Evolutionary conservation across 2,329 filamentous ascomycete species (phyloP).

Genomic region (Fusarium pilosicola): DNA sequence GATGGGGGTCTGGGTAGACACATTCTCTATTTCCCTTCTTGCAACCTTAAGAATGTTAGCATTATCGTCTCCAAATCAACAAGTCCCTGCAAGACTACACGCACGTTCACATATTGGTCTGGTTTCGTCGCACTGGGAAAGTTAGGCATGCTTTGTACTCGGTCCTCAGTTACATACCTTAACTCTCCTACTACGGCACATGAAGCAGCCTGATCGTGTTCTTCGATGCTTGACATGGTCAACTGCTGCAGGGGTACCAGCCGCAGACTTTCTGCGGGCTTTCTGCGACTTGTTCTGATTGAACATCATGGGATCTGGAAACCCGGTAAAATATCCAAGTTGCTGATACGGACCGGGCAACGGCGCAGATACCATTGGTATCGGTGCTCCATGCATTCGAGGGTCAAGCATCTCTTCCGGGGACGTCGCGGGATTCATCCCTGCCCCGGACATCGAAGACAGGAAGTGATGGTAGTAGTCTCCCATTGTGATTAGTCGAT

Average conservation of each 20-base stretch:
- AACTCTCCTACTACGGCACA: slow-evolving; percentile 87
- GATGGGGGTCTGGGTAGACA: slow-evolving; percentile 79
- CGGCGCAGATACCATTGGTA: slow-evolving; percentile 46
- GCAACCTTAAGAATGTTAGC: slow-evolving; percentile 70
- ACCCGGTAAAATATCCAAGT: slow-evolving; percentile 61
- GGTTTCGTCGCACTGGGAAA: slow-evolving; percentile 82
- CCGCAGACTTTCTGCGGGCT: slow-evolving; percentile 60
- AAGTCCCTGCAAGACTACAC: slow-evolving; percentile 34
- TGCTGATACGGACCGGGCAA: slow-evolving; percentile 58
- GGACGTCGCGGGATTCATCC: slow-evolving; percentile 51
- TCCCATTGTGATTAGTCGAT: slow-evolving; percentile 54
- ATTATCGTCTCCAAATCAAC: background rate
- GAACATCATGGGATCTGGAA: slow-evolving; percentile 61
- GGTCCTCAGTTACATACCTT: slow-evolving; percentile 64
- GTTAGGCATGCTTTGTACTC: slow-evolving; percentile 19
- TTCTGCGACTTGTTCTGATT: slow-evolving; percentile 60
- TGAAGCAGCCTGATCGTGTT: slow-evolving; percentile 93
- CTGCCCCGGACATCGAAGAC: slow-evolving; percentile 61
- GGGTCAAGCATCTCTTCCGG: slow-evolving; percentile 54
- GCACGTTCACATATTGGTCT: slow-evolving; percentile 86
- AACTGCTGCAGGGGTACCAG: slow-evolving; percentile 55
- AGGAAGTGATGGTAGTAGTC: slow-evolving; percentile 68
- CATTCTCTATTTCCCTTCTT: slow-evolving; percentile 92
- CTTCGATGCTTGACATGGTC: slow-evolving; percentile 90
- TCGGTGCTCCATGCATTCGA: slow-evolving; percentile 47